Evolutionary conservation across 1,284 basidiomycete species (phyloP), one percentile per base, ranked within the genome.

Genomic region (Ustilago crameri): DNA sequence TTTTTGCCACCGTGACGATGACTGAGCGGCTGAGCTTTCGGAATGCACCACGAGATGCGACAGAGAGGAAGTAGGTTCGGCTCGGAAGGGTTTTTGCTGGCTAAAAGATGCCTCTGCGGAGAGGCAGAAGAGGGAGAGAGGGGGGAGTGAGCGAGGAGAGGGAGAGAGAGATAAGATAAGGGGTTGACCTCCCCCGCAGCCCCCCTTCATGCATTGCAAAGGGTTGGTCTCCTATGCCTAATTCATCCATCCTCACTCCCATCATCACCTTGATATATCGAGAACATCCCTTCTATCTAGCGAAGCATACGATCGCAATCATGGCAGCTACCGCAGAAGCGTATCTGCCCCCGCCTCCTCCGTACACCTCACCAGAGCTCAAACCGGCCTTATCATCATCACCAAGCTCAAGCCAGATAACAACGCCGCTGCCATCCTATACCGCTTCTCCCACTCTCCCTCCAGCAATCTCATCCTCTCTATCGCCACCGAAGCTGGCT

Each of bases 91-190:
- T n/a, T n/a, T n/a, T n/a, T n/a, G n/a, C n/a, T n/a, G 18, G 5
- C 8, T 4, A 7, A 22, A 42, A 20, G 18, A 42, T 7, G 22
- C 40, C 8, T 23, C n/a, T 22, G 37, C 17, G 30, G 20, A 18
- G 22, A 18, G 24, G 12, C 23, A n/a, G 34, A n/a, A 24, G 35
- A 5, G 47, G n/a, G 10, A 2, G 3, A 47, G 15, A 10, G n/a
- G 20, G 18, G 20, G 44, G 27, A 10, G 3, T 18, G 26, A 46
- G 14, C 7, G 27, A 3, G 27, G n/a, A 18, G 17, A 32, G 17
- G 44, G 17, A n/a, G n/a, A n/a, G 12, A 50, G 37, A 27, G 48
- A 50, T 50, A 50, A 50, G 48, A 50, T 50, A 50, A 50, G 48
- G 23, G 17, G 17, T 7, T 18, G 20, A 30, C 27, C 24, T 7